phyloP scores from a whole-genome alignment of 257 asterid species.

The Solanum virginianum region DNA sequence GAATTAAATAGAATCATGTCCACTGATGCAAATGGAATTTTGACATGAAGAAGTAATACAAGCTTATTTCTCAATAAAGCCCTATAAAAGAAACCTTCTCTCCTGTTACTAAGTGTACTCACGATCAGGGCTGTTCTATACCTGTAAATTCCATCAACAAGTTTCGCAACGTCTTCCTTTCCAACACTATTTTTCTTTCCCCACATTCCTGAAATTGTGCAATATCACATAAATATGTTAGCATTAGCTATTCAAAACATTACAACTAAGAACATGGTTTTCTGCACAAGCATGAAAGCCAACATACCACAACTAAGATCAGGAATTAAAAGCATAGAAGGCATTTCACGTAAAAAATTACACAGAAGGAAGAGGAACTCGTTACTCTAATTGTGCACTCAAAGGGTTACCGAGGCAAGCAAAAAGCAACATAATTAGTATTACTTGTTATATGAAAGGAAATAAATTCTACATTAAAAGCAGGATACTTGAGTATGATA shows the following conservation, averaged over 20 bases:
- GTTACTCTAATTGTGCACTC: not conserved
- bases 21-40: not conserved
- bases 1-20: not conserved
- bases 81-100: not conserved
- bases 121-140: not conserved
- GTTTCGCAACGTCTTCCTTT: conserved; percentile 1
- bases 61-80: not conserved
- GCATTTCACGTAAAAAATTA: not conserved
- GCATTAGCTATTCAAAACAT: not conserved
- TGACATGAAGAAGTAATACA: not conserved
- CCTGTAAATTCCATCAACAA: conserved; percentile 4
- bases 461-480: not conserved
- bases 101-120: not conserved
- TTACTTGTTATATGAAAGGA: not conserved
- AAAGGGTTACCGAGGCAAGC: not conserved
- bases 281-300: not conserved
- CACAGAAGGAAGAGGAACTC: not conserved
- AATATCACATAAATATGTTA: not conserved
- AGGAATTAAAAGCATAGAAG: not conserved
- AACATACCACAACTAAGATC: not conserved
- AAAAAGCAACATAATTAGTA: not conserved
- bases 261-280: not conserved
- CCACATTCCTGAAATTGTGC: not conserved
- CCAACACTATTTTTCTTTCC: not conserved
- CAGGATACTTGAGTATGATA: not conserved